Conservation (phyloP, 495 filamentous ascomycete species). For the Tirmania nivea region DNA sequence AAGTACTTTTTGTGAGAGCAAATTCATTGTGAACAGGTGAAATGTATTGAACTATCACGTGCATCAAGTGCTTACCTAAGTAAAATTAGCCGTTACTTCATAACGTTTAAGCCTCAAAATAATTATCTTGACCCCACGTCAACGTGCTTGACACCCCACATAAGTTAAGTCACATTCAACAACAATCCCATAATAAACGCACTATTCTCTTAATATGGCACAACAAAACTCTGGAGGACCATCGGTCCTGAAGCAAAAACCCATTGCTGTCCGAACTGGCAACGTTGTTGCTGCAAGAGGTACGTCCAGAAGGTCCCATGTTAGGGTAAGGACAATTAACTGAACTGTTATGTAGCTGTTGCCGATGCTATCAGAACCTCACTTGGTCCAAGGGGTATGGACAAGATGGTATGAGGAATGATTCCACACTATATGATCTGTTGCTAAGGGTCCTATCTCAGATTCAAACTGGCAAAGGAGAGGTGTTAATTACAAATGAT, state of each 20-base stretch:
- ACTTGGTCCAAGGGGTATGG: conserved; percentile 62
- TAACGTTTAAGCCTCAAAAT: background rate
- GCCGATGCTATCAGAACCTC: conserved; percentile 76
- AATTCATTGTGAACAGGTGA: too few species aligned
- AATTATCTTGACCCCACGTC: background rate
- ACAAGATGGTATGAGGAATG: conserved; percentile 49
- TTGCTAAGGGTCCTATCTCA: background rate
- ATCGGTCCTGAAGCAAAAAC: conserved; percentile 62
- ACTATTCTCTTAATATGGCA: too few species aligned
- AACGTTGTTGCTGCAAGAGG: conserved; percentile 96
- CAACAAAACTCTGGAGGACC: background rate
- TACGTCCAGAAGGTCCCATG: conserved; percentile 22
- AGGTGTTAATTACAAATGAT: conserved; percentile 97
- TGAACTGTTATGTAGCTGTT: conserved; percentile 40
- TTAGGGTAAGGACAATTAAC: background rate
- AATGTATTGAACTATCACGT: too few species aligned
- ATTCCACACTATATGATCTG: conserved; percentile 2
- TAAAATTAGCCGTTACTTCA: too few species aligned
- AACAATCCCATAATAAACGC: background rate
- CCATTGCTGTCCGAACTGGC: conserved; percentile 74
- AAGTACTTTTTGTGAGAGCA: too few species aligned
- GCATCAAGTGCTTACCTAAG: too few species aligned
- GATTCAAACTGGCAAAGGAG: conserved; percentile 84
- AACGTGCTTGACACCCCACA: background rate
- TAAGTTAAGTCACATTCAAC: background rate